phyloP scores from a whole-genome alignment of 345 rosid genomes.

The Reutealis trisperma region DNA sequence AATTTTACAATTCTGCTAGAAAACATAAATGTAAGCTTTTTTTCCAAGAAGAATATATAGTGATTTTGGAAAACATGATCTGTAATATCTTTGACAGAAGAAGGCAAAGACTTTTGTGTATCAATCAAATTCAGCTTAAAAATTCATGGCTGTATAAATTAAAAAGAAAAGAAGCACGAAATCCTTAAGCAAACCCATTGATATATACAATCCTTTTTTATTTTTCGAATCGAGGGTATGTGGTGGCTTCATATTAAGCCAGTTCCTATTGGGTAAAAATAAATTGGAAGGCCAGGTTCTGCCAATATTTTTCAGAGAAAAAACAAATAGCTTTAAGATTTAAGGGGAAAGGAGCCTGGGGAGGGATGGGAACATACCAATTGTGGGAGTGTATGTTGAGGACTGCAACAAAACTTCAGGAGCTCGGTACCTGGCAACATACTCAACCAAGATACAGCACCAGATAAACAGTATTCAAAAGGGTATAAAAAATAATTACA shows the following conservation, averaged over 20 bases:
- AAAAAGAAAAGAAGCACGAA: not conserved
- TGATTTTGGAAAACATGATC: not conserved
- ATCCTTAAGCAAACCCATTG: not conserved
- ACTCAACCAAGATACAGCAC: constrained; percentile 13
- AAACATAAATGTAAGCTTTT: not conserved
- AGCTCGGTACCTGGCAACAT: constrained; percentile 75
- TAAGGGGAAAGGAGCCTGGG: not conserved
- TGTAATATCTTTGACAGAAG: not conserved
- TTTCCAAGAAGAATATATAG: not conserved
- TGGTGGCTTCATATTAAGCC: too few species aligned
- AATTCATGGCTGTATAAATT: not conserved
- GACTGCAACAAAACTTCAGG: constrained; percentile 94
- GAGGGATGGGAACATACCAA: constrained; percentile 46
- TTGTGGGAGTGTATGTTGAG: constrained; percentile 80
- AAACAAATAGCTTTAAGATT: not conserved
- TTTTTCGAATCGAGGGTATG: too few species aligned
- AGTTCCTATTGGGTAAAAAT: too few species aligned
- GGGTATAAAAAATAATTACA: not conserved
- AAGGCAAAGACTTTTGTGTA: not conserved
- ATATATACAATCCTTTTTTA: not conserved
- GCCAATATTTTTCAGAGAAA: not conserved
- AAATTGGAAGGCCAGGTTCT: not conserved
- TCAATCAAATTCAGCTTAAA: not conserved
- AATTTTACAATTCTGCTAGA: not conserved
- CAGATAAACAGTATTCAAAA: constrained; percentile 8